These are phyloP conservation scores for Dictyostelium firmibasis DNA, from an alignment of 78 protist genomes.

Conservation along the genomic window DNA sequence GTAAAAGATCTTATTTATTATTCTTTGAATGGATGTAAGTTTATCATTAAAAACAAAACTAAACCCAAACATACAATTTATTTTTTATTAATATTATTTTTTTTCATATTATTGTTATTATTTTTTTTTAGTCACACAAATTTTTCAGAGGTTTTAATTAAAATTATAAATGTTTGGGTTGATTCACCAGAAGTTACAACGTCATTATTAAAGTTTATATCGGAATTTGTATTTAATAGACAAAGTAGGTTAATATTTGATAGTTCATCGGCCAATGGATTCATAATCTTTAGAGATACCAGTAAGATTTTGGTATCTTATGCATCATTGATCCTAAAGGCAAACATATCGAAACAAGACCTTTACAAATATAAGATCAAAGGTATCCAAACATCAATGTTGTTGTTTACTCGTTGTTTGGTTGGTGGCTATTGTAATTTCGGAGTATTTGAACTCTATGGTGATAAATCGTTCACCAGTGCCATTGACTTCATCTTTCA, in stretches of 20 bases:
- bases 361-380: conserved; percentile 43
- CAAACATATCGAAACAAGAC: background rate
- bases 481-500: conserved; percentile 15
- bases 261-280: conserved; percentile 34
- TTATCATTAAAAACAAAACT: too few relatives aligned
- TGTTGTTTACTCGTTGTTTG: conserved; percentile 11
- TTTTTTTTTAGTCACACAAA: background rate
- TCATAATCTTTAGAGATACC: conserved; percentile 52
- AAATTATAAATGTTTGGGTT: conserved; percentile 12
- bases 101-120: background rate
- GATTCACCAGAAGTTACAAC: conserved; percentile 41
- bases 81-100: background rate
- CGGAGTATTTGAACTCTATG: conserved; percentile 66
- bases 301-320: conserved; percentile 36
- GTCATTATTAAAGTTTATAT: background rate
- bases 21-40: conserved; percentile 49
- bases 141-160: conserved; percentile 1
- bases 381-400: conserved; percentile 31
- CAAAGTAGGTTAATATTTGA: conserved; percentile 38
- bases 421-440: conserved; percentile 63
- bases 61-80: too few relatives aligned
- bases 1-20: conserved; percentile 11
- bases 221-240: conserved; percentile 52
- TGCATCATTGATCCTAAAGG: conserved; percentile 23
- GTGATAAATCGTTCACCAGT: conserved; percentile 32